phyloP scores from a whole-genome alignment of 139 green algal species.

The Coelastrella sp. region DNA sequence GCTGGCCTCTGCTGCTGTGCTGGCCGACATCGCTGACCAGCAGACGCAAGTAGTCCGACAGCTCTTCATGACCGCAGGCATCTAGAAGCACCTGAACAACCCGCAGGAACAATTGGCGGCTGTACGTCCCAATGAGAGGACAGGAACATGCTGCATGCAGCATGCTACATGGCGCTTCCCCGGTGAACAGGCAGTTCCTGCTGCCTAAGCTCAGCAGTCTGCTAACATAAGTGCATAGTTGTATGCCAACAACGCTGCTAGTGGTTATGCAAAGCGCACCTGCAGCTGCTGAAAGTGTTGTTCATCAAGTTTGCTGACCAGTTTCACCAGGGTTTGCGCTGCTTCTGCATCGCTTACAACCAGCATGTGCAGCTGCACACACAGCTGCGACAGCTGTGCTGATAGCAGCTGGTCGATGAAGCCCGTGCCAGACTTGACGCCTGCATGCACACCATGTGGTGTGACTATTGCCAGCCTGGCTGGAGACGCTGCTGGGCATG shows the following conservation, averaged over 20 bases:
- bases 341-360: slow-evolving; percentile 2
- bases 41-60: slow-evolving; percentile 30
- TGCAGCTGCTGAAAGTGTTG: slow-evolving; percentile 35
- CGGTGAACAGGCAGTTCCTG: too few species aligned
- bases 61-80: slow-evolving; percentile 20
- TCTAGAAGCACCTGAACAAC: slow-evolving; percentile 34
- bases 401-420: not conserved
- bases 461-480: too few species aligned
- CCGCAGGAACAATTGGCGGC: not conserved
- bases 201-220: too few species aligned
- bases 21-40: not conserved
- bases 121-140: not conserved
- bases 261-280: not conserved
- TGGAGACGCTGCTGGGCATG: too few species aligned
- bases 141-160: not conserved
- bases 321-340: not conserved
- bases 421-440: slow-evolving; percentile 32
- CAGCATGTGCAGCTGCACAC: slow-evolving; percentile 1
- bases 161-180: not conserved
- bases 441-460: not conserved
- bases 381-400: not conserved
- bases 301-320: not conserved
- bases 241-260: not conserved
- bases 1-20: too few species aligned
- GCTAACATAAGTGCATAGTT: too few species aligned